Percentiles rank a stretch among this genome's conserved stretches.
Evolutionary conservation across 441 rosid species (phyloP).

Genomic region (Pelargonium citronellum): DNA sequence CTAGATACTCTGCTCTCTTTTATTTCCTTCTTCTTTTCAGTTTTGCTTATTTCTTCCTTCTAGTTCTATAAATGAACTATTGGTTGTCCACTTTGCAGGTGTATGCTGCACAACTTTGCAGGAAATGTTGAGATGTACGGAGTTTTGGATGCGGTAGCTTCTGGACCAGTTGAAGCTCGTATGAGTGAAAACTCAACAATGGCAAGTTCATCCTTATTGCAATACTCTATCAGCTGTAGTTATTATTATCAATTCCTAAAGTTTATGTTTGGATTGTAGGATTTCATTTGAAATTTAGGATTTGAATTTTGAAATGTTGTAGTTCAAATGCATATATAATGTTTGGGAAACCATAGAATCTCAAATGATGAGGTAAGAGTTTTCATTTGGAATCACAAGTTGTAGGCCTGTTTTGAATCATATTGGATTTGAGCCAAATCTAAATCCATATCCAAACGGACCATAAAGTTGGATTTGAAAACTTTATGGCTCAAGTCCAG

Average conservation of each 20-base stretch:
- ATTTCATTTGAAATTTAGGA: not conserved
- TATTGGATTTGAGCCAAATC: too few relatives aligned
- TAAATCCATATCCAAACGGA: too few relatives aligned
- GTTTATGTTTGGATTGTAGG: constrained; percentile 1
- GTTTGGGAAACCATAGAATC: too few relatives aligned
- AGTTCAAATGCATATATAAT: too few relatives aligned
- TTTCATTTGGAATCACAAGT: too few relatives aligned
- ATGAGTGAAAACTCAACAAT: constrained; percentile 73
- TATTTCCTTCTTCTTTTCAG: constrained; percentile 3
- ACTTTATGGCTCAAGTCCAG: too few relatives aligned
- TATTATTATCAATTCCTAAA: not conserved
- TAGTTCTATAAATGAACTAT: not conserved
- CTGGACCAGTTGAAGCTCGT: constrained; percentile 87
- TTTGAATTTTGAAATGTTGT: too few relatives aligned
- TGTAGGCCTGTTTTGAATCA: too few relatives aligned
- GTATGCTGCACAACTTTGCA: constrained; percentile 91
- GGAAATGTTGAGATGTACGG: constrained; percentile 97
- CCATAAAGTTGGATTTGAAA: too few relatives aligned
- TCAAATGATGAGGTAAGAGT: too few relatives aligned
- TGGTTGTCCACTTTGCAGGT: constrained; percentile 41
- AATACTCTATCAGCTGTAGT: not conserved
- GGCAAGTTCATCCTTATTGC: constrained; percentile 37
- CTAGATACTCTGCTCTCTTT: constrained; percentile 1
- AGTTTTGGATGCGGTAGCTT: constrained; percentile 63
- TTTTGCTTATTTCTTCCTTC: constrained; percentile 6